These are phyloP conservation scores for Penicillium sp. DNA, from an alignment of 2,329 filamentous ascomycete species.

Conservation along the genomic window DNA sequence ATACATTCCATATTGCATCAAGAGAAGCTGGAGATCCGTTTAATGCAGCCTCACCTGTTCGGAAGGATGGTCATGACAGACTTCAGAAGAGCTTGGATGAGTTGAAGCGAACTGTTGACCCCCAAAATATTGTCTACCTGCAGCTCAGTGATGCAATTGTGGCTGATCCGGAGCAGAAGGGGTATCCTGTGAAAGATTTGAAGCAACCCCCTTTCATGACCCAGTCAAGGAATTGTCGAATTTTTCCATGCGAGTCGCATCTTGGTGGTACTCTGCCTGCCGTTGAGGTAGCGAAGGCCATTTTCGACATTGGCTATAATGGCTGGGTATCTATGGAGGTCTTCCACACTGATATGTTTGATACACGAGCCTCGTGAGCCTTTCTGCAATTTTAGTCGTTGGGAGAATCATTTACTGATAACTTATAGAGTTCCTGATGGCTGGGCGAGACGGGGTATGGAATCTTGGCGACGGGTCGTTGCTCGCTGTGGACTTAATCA, in stretches of 20 bases:
- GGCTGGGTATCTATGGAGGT: conserved; percentile 22
- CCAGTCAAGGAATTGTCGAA: conserved; percentile 23
- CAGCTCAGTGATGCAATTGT: conserved; percentile 23
- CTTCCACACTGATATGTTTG: conserved; percentile 14
- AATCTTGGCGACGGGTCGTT: conserved; percentile 3
- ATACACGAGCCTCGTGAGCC: conserved; percentile 3
- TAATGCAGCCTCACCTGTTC: conserved; percentile 9
- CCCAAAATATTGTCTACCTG: conserved; percentile 15
- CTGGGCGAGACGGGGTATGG: conserved; percentile 11
- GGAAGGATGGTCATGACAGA: conserved; percentile 1
- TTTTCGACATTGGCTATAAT: conserved; percentile 13
- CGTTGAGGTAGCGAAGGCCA: conserved; percentile 14
- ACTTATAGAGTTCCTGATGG: conserved; percentile 7
- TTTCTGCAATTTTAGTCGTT: not conserved
- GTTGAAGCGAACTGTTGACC: conserved; percentile 12
- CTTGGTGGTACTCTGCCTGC: conserved; percentile 17
- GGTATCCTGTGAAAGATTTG: conserved; percentile 14
- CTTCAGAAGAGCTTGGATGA: conserved; percentile 15
- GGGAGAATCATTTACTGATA: not conserved
- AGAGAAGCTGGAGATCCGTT: conserved; percentile 21
- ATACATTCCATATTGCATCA: conserved; percentile 68
- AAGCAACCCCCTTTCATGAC: conserved; percentile 23
- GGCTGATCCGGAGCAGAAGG: conserved; percentile 16
- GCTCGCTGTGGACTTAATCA: conserved; percentile 5
- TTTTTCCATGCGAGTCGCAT: conserved; percentile 18